Percentiles rank a stretch among this genome's conserved stretches.
These are phyloP conservation scores for Chamaecrista fasciculata DNA, from an alignment of 306 rosid species.

Conservation along the genomic window DNA sequence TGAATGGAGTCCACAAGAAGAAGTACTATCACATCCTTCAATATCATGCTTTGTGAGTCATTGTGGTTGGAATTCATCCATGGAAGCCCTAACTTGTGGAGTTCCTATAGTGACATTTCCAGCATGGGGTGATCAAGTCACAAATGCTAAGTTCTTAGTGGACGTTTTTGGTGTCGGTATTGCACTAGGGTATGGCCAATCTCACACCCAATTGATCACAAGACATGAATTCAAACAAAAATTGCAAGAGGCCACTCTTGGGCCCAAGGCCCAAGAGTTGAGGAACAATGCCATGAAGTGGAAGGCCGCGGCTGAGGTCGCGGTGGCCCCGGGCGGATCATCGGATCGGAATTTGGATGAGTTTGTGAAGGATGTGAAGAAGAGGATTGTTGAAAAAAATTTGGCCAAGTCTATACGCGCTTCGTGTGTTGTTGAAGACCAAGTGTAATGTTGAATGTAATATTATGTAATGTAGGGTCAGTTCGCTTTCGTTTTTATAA, in stretches of 20 bases:
- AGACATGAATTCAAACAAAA: conserved; percentile 53
- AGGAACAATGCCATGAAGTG: conserved; percentile 39
- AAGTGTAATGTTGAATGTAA: background rate
- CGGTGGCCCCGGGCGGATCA: conserved; percentile 56
- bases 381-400: background rate
- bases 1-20: conserved; percentile 67
- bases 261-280: conserved; percentile 54
- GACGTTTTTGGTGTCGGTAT: conserved; percentile 56
- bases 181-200: conserved; percentile 35
- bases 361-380: conserved; percentile 42
- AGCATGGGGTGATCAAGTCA: conserved; percentile 81
- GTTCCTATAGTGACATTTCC: conserved; percentile 70
- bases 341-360: conserved; percentile 43
- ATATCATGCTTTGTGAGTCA: conserved; percentile 64
- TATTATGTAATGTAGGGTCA: too few species aligned
- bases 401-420: too few species aligned
- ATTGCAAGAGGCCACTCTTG: conserved; percentile 45
- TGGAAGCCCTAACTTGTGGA: conserved; percentile 56
- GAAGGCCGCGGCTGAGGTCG: conserved; percentile 53
- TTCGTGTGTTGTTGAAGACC: too few species aligned
- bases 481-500: too few species aligned
- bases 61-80: conserved; percentile 78
- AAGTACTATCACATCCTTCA: conserved; percentile 57
- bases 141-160: conserved; percentile 61
- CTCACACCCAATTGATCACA: conserved; percentile 30